Evolutionary conservation across 257 asterid genomes (phyloP).

Genomic region (Salvia rosmarinus): DNA sequence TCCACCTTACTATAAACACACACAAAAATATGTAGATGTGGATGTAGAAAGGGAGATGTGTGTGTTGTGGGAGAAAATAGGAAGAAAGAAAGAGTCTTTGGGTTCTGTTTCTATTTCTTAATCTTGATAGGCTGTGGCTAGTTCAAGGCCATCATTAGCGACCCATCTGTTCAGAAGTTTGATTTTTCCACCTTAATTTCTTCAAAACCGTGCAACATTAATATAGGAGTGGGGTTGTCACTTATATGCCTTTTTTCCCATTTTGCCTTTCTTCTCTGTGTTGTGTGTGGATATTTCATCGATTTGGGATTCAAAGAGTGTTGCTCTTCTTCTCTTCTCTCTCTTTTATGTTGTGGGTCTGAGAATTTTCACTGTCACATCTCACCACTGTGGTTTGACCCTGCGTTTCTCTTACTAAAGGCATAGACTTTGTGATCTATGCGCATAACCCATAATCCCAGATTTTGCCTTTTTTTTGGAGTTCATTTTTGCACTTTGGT

Average conservation of each 20-base stretch:
- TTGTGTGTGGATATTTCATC: slow-evolving; percentile 35
- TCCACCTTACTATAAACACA: slow-evolving; percentile 55
- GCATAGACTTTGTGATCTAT: slow-evolving; percentile 53
- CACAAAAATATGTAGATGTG: slow-evolving; percentile 23
- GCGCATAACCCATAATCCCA: slow-evolving; percentile 47
- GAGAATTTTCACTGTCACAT: slow-evolving; percentile 54
- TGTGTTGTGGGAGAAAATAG: slow-evolving; percentile 47
- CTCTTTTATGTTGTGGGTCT: slow-evolving; percentile 34
- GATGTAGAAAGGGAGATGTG: slow-evolving; percentile 24
- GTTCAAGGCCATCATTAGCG: slow-evolving; percentile 60
- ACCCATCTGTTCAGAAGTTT: slow-evolving; percentile 46
- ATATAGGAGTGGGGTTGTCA: slow-evolving; percentile 32
- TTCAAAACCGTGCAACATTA: slow-evolving; percentile 46
- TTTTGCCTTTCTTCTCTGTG: background rate
- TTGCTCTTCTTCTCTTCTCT: slow-evolving; percentile 19
- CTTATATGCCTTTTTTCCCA: slow-evolving; percentile 27
- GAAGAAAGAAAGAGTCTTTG: slow-evolving; percentile 74
- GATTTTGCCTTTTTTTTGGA: slow-evolving; percentile 40
- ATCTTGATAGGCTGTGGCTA: slow-evolving; percentile 50
- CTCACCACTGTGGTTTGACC: slow-evolving; percentile 40
- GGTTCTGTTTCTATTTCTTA: slow-evolving; percentile 49
- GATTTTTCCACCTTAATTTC: slow-evolving; percentile 53
- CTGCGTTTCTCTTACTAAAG: slow-evolving; percentile 40
- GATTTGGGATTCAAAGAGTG: slow-evolving; percentile 53
- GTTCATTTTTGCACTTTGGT: slow-evolving; percentile 30